Percentiles rank a stretch among this genome's conserved stretches.
Conservation (phyloP, 208 protist genomes). For the Acanthamoeba royreba region DNA sequence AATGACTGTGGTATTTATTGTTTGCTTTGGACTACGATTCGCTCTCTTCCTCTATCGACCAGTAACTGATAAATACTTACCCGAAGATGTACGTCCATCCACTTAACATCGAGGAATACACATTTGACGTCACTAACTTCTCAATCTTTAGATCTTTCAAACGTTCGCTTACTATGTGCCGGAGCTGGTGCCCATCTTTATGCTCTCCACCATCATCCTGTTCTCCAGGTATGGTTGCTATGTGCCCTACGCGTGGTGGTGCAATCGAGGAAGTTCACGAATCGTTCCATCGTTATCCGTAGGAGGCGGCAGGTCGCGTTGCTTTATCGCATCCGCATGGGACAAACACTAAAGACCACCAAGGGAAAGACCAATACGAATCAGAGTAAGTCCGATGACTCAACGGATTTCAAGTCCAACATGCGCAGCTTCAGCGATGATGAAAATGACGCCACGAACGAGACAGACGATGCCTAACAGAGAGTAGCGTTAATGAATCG, state of each 20-base stretch:
- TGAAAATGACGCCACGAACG: neutral
- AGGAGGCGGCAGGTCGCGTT: neutral
- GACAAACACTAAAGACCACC: neutral
- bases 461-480: neutral
- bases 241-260: neutral
- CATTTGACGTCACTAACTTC: neutral
- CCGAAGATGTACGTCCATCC: neutral
- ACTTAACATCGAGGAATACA: too few species aligned
- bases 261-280: too few species aligned
- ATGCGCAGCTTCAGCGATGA: neutral
- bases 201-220: neutral
- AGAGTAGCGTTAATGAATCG: too few species aligned
- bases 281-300: too few species aligned
- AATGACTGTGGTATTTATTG: neutral
- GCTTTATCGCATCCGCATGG: neutral
- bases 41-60: neutral
- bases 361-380: neutral
- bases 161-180: constrained; percentile 15
- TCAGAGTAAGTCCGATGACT: neutral
- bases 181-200: neutral
- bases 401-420: neutral
- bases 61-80: neutral
- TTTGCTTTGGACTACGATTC: neutral
- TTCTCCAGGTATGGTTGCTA: neutral
- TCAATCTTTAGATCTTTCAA: neutral